Evolutionary conservation across 768 basidiomycete genomes (phyloP).

Genomic region (Russula ochroleuca): DNA sequence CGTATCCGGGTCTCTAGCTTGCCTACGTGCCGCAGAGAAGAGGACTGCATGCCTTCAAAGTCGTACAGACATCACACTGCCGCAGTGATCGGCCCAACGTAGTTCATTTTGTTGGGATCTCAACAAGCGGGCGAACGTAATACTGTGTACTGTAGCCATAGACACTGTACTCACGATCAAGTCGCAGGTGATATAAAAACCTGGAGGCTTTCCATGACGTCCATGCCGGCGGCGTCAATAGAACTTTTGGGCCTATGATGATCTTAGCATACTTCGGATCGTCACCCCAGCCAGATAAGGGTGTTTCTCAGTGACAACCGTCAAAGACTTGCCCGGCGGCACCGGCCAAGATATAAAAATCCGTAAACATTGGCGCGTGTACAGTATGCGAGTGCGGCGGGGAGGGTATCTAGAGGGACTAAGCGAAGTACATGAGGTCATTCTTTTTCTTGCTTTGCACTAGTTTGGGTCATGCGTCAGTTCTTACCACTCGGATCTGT

Average conservation of each 20-base stretch:
- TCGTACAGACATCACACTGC: background rate
- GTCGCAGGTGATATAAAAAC: too few relatives aligned
- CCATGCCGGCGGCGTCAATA: background rate
- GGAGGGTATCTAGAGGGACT: slow-evolving; percentile 32
- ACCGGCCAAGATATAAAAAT: background rate
- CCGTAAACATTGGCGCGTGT: slow-evolving; percentile 13
- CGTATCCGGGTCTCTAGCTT: too few relatives aligned
- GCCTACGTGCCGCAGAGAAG: too few relatives aligned
- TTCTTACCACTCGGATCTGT: slow-evolving; percentile 2
- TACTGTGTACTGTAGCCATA: too few relatives aligned
- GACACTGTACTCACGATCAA: too few relatives aligned
- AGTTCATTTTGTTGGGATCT: too few relatives aligned
- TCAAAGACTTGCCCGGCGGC: background rate
- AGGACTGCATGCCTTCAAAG: background rate
- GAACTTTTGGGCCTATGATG: background rate
- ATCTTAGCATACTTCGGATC: background rate
- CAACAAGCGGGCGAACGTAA: background rate
- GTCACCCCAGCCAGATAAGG: too few relatives aligned
- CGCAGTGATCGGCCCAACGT: background rate
- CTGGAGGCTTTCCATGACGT: background rate
- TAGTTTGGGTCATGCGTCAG: slow-evolving; percentile 39
- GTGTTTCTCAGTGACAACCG: background rate
- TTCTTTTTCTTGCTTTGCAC: slow-evolving; percentile 99
- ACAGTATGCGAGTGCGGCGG: slow-evolving; percentile 17
- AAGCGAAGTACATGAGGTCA: slow-evolving; percentile 90